Evolutionary conservation across 345 rosid genomes (phyloP).

Genomic region (Euphorbia tirucalli): DNA sequence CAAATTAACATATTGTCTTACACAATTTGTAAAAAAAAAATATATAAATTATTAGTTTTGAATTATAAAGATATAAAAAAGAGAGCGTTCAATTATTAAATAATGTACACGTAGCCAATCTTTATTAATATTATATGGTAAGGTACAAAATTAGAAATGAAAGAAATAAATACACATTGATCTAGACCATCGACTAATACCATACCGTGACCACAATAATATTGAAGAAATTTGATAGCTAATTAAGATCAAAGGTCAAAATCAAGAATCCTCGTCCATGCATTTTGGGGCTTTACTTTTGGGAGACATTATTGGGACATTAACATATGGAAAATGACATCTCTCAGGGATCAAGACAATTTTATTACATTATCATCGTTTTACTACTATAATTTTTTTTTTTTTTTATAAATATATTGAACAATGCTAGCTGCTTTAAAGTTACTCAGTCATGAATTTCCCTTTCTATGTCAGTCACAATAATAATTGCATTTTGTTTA

Average conservation of each 20-base stretch:
- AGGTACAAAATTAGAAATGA: neutral
- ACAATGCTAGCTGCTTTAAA: too few species aligned
- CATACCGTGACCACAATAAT: neutral
- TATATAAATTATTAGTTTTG: too few species aligned
- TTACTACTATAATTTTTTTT: neutral
- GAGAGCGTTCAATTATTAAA: neutral
- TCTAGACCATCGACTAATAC: neutral
- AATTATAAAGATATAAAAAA: neutral
- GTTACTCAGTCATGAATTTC: too few species aligned
- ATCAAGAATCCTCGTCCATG: slow-evolving; percentile 1
- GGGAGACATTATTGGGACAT: slow-evolving; percentile 1
- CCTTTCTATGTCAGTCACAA: too few species aligned
- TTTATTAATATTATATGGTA: neutral
- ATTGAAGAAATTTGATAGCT: neutral
- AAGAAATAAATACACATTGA: neutral
- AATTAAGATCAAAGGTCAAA: neutral
- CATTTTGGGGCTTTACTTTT: slow-evolving; percentile 1
- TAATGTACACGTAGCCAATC: neutral
- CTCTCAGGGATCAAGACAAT: neutral
- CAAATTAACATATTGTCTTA: too few species aligned
- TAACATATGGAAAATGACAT: neutral
- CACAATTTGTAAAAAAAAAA: too few species aligned
- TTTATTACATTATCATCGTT: neutral
- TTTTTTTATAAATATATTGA: neutral
- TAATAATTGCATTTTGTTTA: too few species aligned